Base-by-base conservation (phyloP, 2,329 filamentous ascomycete species). In the Neophaeococcomyces mojaviensis region DNA sequence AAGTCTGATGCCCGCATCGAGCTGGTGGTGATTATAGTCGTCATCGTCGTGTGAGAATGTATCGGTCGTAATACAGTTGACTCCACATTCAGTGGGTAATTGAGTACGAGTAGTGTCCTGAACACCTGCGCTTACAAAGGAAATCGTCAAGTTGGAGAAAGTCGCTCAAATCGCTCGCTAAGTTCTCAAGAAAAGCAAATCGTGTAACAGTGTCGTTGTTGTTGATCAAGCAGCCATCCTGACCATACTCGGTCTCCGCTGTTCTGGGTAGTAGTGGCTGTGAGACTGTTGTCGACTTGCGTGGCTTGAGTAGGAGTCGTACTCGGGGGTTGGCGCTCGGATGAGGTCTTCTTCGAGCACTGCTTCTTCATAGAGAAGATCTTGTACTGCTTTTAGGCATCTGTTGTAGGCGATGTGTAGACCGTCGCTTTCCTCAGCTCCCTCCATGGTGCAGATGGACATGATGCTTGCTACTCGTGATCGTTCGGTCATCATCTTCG, bases 391-490 rank as follows among this genome's bases (percentile, higher is more conserved):
- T 2, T 33, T 33, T 4, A 50, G 47, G 39, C 52, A 56, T 49
- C 54, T 40, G 28, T 53, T 48, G 40, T 57, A 48, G 8, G 55
- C 55, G 18, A 53, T 49, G 13, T 52, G 40, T 4, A 57, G 46
- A 18, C 55, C 55, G 16, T 53, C 46, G n/a, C 40, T 49, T 28
- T 53, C 43, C 22, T 56, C 54, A 16, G 49, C 52, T 18, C 54
- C 55, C 6, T 53, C 46, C n/a, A 57, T 50, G 10, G 46, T 55
- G 39, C 54, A 56, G 38, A 57, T 52, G 32, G 54, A 56, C 30
- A 57, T 44, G 34, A 57, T 56, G 35, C 52, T 53, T n/a, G 47
- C 41, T 7, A 57, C 45, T 49, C 44, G 39, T 18, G 49, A 50
- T 36, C 51, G 53, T 42, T 57, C 54, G 16, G 44, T 47, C 39